Evolutionary conservation across 768 basidiomycete species (phyloP).

Genomic region (Coprinopsis strossmayeri): DNA sequence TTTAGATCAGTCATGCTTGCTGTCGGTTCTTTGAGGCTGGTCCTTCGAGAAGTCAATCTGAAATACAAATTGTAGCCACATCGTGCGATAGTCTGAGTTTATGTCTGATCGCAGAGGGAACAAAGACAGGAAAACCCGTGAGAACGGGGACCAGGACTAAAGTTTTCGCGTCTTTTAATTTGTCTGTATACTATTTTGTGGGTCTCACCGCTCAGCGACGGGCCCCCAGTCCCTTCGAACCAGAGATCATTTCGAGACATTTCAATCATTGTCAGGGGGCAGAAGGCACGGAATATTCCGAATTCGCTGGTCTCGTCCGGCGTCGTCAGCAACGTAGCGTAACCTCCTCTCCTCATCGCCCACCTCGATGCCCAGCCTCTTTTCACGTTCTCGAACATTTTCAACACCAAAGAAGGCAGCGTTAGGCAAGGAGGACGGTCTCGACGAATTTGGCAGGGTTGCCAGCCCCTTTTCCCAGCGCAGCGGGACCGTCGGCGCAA

Average conservation of each 20-base stretch:
- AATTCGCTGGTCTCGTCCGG: conserved; percentile 18
- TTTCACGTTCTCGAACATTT: conserved; percentile 61
- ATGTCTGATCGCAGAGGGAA: too few relatives aligned
- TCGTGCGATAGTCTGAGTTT: too few relatives aligned
- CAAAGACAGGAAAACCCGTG: too few relatives aligned
- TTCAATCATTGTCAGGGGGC: conserved; percentile 8
- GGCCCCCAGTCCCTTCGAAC: too few relatives aligned
- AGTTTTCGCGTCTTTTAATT: not conserved
- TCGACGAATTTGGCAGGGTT: conserved; percentile 66
- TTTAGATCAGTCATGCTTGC: not conserved
- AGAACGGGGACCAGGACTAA: not conserved
- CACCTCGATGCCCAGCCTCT: conserved; percentile 63
- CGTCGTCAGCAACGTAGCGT: conserved; percentile 17
- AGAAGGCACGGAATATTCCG: conserved; percentile 22
- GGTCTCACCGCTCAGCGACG: too few relatives aligned
- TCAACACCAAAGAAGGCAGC: conserved; percentile 43
- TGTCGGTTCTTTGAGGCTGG: not conserved
- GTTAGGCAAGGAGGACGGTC: conserved; percentile 21
- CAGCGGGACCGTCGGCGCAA: conserved; percentile 21
- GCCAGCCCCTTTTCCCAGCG: conserved; percentile 37
- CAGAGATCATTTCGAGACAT: conserved; percentile 15
- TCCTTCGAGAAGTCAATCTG: not conserved
- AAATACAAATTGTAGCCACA: too few relatives aligned
- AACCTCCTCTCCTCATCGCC: conserved; percentile 26
- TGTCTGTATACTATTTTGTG: too few relatives aligned